phyloP scores from a whole-genome alignment of 139 green algal genomes.

The Tetraselmis chui region DNA sequence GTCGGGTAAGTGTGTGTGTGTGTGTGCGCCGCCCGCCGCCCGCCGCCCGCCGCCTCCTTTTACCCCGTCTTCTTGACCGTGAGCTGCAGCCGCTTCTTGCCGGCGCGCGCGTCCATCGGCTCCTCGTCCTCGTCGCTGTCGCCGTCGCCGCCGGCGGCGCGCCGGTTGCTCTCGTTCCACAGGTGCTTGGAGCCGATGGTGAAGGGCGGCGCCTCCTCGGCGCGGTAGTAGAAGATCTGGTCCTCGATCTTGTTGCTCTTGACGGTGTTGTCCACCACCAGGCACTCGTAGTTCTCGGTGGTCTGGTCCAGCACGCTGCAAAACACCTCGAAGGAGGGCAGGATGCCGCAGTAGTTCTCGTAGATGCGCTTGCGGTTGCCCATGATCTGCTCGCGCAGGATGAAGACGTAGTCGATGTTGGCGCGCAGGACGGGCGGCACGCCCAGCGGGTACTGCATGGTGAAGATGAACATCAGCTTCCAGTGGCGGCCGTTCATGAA shows the following conservation, averaged over 20 bases:
- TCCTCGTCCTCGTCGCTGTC: neutral
- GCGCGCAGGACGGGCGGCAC: slow-evolving; percentile 7
- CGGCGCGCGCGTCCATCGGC: neutral
- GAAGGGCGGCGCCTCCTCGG: neutral
- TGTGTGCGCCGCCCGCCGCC: no score
- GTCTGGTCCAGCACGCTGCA: slow-evolving; percentile 11
- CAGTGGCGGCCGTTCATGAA: slow-evolving; percentile 23
- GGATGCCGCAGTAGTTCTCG: slow-evolving; percentile 19
- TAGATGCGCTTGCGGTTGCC: slow-evolving; percentile 21
- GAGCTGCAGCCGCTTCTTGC: neutral
- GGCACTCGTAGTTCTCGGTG: slow-evolving; percentile 19
- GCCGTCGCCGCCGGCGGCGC: no score
- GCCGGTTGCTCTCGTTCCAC: neutral
- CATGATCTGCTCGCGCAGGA: slow-evolving; percentile 15
- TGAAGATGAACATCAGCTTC: slow-evolving; percentile 18
- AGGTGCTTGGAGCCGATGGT: neutral
- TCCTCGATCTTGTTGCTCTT: slow-evolving; percentile 17
- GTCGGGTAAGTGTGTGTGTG: no score
- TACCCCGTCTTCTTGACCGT: neutral
- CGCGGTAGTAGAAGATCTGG: slow-evolving; percentile 23
- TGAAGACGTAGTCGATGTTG: slow-evolving; percentile 26
- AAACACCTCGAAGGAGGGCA: slow-evolving; percentile 17
- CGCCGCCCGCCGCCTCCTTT: no score
- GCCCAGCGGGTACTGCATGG: slow-evolving; percentile 21
- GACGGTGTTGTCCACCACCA: slow-evolving; percentile 18